phyloP scores from a whole-genome alignment of 441 rosid species.

The Francoa sonchifolia region DNA sequence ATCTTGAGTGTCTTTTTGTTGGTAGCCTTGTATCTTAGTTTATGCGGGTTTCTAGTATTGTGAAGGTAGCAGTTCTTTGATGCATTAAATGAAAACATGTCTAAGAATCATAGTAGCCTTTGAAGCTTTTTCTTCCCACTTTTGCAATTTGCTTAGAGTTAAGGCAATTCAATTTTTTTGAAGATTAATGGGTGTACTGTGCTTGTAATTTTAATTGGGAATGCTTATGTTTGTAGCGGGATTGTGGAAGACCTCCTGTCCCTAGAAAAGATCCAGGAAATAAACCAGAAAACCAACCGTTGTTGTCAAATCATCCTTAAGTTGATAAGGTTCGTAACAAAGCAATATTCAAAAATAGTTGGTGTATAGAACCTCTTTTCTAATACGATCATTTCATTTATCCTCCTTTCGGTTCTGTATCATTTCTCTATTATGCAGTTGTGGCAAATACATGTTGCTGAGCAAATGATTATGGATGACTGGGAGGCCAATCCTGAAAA shows the following conservation, averaged over 20 bases:
- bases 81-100: neutral
- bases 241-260: conserved; percentile 81
- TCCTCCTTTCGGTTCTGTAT: neutral
- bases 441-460: conserved; percentile 89
- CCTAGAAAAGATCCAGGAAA: conserved; percentile 67
- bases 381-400: neutral
- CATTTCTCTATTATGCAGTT: conserved; percentile 42
- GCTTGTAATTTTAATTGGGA: conserved; percentile 4
- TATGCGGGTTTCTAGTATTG: no score
- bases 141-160: neutral
- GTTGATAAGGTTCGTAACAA: conserved; percentile 74
- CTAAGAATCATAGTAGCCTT: neutral
- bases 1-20: no score
- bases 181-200: neutral
- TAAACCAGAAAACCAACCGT: conserved; percentile 74
- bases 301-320: conserved; percentile 83
- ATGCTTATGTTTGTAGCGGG: conserved; percentile 48
- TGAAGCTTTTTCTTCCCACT: neutral
- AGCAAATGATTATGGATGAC: conserved; percentile 93
- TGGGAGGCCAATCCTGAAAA: conserved; percentile 73
- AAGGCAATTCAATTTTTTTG: no score
- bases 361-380: neutral
- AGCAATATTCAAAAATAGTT: no score
- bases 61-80: neutral
- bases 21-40: no score